Evolutionary conservation across 2,329 filamentous ascomycete genomes (phyloP).

Genomic region (Aspergillus melleus): DNA sequence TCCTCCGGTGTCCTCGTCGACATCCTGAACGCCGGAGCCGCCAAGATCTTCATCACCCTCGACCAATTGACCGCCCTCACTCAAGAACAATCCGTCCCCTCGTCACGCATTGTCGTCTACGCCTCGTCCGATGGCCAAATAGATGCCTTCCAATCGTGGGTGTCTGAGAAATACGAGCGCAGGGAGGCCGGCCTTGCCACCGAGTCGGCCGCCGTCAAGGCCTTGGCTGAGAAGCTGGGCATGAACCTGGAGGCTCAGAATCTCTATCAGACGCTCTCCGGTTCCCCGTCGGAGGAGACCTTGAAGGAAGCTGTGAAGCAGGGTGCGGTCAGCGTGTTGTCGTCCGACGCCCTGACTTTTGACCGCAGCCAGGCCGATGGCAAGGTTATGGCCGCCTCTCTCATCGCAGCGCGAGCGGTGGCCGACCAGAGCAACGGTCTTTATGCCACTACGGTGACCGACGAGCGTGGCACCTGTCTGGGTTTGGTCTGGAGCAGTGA

Average conservation of each 20-base stretch:
- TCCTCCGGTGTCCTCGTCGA: slow-evolving; percentile 72
- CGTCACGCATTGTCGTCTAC: slow-evolving; percentile 58
- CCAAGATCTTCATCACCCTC: slow-evolving; percentile 77
- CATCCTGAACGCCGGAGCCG: slow-evolving; percentile 80
- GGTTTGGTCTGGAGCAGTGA: slow-evolving; percentile 93
- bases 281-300: slow-evolving; percentile 46
- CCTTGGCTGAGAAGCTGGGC: slow-evolving; percentile 38
- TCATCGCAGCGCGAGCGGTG: slow-evolving; percentile 73
- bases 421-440: slow-evolving; percentile 82
- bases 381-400: slow-evolving; percentile 65
- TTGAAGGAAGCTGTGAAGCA: slow-evolving; percentile 50
- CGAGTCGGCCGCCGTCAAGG: slow-evolving; percentile 38
- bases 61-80: slow-evolving; percentile 63
- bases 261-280: slow-evolving; percentile 39
- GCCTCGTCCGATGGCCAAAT: slow-evolving; percentile 44
- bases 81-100: slow-evolving; percentile 51
- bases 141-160: slow-evolving; percentile 41
- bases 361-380: slow-evolving; percentile 60
- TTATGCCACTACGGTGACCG: slow-evolving; percentile 85
- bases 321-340: slow-evolving; percentile 69
- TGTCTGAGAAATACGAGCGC: slow-evolving; percentile 37
- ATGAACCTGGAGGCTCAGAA: slow-evolving; percentile 41
- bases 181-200: slow-evolving; percentile 38
- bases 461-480: slow-evolving; percentile 79
- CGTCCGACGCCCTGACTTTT: slow-evolving; percentile 68